Conservation (phyloP, 1,284 basidiomycete species). For the Sporisorium iseilematis-ciliati region DNA sequence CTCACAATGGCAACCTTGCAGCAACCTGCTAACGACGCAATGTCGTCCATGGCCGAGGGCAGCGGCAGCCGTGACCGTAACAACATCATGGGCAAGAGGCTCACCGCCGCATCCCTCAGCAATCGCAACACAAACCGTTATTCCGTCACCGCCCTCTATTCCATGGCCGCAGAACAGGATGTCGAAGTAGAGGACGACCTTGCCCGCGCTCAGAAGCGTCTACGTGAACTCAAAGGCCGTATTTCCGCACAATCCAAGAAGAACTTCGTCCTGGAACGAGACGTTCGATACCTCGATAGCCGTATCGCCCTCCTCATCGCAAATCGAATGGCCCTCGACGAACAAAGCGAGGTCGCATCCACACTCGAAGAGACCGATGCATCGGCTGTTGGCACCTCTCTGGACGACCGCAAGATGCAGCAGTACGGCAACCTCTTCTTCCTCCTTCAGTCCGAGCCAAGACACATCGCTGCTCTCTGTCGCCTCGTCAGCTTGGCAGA, state of each 20-base stretch:
- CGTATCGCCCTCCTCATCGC: slow-evolving; percentile 97
- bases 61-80: slow-evolving; percentile 47
- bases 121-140: slow-evolving; percentile 91
- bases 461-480: slow-evolving; percentile 94
- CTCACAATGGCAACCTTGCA: slow-evolving; percentile 41
- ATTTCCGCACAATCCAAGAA: slow-evolving; percentile 99
- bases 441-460: slow-evolving; percentile 94
- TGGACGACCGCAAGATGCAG: slow-evolving; percentile 90
- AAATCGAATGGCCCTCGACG: slow-evolving; percentile 95
- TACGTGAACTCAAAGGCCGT: slow-evolving; percentile 94
- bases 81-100: slow-evolving; percentile 46
- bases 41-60: slow-evolving; percentile 29
- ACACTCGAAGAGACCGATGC: slow-evolving; percentile 86
- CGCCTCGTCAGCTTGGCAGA: slow-evolving; percentile 95
- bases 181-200: slow-evolving; percentile 98
- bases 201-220: slow-evolving; percentile 92
- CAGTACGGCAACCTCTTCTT: slow-evolving; percentile 99
- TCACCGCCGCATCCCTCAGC: slow-evolving; percentile 53
- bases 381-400: slow-evolving; percentile 71
- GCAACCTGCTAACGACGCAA: slow-evolving; percentile 28
- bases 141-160: slow-evolving; percentile 94
- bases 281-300: slow-evolving; percentile 97
- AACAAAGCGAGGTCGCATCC: slow-evolving; percentile 75
- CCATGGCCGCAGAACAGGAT: slow-evolving; percentile 98
- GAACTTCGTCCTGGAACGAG: slow-evolving; percentile 97